A percentile compares a stretch with the other conserved stretches of the same genome.
phyloP scores from a whole-genome alignment of 1,284 basidiomycete species.

The Pseudozyma hubeiensis region DNA sequence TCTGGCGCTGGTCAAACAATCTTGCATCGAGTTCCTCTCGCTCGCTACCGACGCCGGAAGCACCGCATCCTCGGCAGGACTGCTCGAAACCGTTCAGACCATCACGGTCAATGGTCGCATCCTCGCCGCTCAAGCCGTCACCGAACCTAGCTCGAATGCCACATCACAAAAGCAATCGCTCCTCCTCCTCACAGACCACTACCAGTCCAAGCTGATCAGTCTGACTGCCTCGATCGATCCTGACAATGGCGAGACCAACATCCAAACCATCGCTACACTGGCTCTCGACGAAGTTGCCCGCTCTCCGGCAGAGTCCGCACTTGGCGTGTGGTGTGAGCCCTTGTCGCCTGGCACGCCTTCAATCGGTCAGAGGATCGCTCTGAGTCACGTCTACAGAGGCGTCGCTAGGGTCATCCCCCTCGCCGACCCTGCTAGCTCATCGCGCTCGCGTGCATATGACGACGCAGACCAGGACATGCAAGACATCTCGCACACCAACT shows the following conservation, averaged over 20 bases:
- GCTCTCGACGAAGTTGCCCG: slow-evolving; percentile 53
- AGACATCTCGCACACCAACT: slow-evolving; percentile 7
- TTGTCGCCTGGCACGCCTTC: background rate
- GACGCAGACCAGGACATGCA: slow-evolving; percentile 32
- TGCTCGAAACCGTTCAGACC: slow-evolving; percentile 30
- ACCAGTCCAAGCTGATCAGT: slow-evolving; percentile 47
- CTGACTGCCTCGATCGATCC: slow-evolving; percentile 12
- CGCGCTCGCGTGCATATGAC: background rate
- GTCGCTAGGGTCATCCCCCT: slow-evolving; percentile 46
- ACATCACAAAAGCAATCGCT: slow-evolving; percentile 17
- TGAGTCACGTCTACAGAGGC: slow-evolving; percentile 55
- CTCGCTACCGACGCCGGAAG: slow-evolving; percentile 5
- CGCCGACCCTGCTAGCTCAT: background rate
- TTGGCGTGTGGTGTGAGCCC: slow-evolving; percentile 41
- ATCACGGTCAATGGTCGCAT: slow-evolving; percentile 45
- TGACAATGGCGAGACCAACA: slow-evolving; percentile 9
- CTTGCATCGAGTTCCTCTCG: slow-evolving; percentile 45
- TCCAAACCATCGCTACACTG: slow-evolving; percentile 35
- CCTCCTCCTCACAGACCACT: slow-evolving; percentile 59
- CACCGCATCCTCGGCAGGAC: slow-evolving; percentile 11
- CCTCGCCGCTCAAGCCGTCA: slow-evolving; percentile 29
- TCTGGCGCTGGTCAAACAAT: slow-evolving; percentile 47
- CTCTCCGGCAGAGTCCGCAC: slow-evolving; percentile 52
- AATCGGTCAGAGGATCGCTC: slow-evolving; percentile 28
- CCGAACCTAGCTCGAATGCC: slow-evolving; percentile 7